phyloP scores from a whole-genome alignment of 495 filamentous ascomycete genomes.

The Bacidia rubella region DNA sequence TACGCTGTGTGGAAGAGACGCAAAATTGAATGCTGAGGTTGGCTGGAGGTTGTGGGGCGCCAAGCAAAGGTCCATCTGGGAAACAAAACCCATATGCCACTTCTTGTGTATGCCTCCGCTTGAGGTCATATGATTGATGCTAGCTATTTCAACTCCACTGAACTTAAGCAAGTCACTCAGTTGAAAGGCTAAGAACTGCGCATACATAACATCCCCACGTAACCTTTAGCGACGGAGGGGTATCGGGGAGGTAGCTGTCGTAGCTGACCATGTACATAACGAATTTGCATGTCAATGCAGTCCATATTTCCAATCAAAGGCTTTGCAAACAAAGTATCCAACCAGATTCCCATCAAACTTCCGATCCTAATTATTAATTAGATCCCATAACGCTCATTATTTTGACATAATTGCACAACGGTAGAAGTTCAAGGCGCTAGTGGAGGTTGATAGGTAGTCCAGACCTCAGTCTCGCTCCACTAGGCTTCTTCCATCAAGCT shows the following conservation, averaged over 20 bases:
- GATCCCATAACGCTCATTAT: background rate
- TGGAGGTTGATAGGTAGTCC: background rate
- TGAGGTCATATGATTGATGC: too few species aligned
- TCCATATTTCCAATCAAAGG: background rate
- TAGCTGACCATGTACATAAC: background rate
- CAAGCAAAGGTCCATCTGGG: too few species aligned
- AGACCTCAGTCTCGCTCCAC: background rate
- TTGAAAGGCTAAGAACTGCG: background rate
- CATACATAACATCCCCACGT: background rate
- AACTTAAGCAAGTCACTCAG: background rate
- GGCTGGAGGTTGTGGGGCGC: too few species aligned
- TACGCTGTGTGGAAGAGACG: too few species aligned
- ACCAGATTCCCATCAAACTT: too few species aligned
- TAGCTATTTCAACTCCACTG: background rate
- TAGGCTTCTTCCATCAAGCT: constrained; percentile 67
- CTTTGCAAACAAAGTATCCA: too few species aligned
- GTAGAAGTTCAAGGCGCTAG: background rate
- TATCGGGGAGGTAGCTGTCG: background rate
- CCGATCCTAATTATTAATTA: too few species aligned
- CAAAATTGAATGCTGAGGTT: too few species aligned
- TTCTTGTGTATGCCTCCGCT: too few species aligned
- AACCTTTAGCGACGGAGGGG: background rate
- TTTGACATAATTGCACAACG: background rate
- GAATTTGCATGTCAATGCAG: background rate
- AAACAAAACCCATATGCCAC: too few species aligned